A percentile compares a stretch with the other conserved stretches of the same genome.
Evolutionary conservation across 2,329 filamentous ascomycete species (phyloP).

Genomic region (Hawksworthiomyces lignivorus): DNA sequence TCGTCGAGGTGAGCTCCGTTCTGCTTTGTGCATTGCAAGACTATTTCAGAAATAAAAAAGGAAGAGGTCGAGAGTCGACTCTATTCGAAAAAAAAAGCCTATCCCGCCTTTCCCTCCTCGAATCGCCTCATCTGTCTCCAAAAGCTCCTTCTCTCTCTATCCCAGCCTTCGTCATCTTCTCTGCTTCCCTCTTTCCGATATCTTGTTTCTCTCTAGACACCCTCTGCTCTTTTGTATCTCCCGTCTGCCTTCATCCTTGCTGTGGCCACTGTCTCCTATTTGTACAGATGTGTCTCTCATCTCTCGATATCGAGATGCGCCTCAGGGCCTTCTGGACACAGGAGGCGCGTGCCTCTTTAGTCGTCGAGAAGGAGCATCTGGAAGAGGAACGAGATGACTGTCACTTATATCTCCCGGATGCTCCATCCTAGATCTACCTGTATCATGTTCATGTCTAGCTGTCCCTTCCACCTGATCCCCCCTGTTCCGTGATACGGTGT

Average conservation of each 20-base stretch:
- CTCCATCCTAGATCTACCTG: no score
- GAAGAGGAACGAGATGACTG: no score
- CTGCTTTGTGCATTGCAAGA: not conserved
- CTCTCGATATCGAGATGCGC: no score
- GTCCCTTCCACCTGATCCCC: no score
- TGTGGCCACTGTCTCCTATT: no score
- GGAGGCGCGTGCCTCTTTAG: slow-evolving; percentile 3
- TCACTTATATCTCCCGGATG: no score
- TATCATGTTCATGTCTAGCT: not conserved
- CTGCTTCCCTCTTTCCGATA: not conserved
- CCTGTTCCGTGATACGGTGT: not conserved
- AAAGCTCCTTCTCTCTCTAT: not conserved
- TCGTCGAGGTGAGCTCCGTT: slow-evolving; percentile 7
- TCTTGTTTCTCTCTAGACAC: not conserved
- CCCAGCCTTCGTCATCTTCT: not conserved
- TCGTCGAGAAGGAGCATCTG: no score
- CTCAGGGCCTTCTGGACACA: not conserved
- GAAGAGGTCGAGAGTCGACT: no score
- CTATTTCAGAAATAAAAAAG: no score
- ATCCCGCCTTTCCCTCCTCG: not conserved
- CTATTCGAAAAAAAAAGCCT: no score
- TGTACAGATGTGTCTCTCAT: no score
- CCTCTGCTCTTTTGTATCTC: no score
- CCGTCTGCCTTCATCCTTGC: not conserved
- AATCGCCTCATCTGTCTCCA: slow-evolving; percentile 1